Percentiles rank a stretch among this genome's conserved stretches.
These are phyloP conservation scores for Carex littledalei DNA, from an alignment of 176 grass and related monocot genomes.

Conservation along the genomic window DNA sequence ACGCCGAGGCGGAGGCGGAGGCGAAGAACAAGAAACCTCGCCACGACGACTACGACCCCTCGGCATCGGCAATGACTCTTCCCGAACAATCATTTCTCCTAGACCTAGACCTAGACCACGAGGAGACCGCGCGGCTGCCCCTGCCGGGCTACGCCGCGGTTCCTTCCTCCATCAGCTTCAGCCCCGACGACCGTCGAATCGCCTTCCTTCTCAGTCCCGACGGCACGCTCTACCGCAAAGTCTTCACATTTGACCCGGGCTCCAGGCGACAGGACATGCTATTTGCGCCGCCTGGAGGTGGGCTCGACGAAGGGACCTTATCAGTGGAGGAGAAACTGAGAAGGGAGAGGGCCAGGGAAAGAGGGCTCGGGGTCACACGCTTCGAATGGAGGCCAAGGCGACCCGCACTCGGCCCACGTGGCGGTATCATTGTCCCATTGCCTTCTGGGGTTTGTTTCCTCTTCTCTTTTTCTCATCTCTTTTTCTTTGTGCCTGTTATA, in stretches of 20 bases:
- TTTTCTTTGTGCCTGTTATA: background rate
- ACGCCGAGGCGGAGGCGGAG: conserved; percentile 13
- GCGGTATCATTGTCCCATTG: conserved; percentile 76
- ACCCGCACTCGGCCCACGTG: conserved; percentile 21
- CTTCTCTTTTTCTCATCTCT: background rate
- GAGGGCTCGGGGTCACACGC: conserved; percentile 82
- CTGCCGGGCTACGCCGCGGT: conserved; percentile 64
- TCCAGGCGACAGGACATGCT: conserved; percentile 57
- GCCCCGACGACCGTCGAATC: conserved; percentile 73
- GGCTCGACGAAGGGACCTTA: conserved; percentile 76
- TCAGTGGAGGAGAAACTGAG: conserved; percentile 82
- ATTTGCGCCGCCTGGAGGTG: conserved; percentile 68
- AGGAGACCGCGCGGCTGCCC: conserved; percentile 88
- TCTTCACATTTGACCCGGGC: conserved; percentile 55
- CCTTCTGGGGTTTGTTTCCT: conserved; percentile 68
- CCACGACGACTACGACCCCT: conserved; percentile 56
- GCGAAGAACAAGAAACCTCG: conserved; percentile 57
- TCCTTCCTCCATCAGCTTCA: conserved; percentile 74
- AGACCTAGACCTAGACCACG: conserved; percentile 38
- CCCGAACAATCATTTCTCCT: conserved; percentile 36
- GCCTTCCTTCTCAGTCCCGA: conserved; percentile 80
- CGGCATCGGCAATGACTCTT: conserved; percentile 60
- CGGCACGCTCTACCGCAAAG: conserved; percentile 70
- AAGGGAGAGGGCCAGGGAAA: conserved; percentile 75
- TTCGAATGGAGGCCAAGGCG: conserved; percentile 73